Percentiles rank a stretch among this genome's conserved stretches.
Conservation (phyloP, 1,284 basidiomycete genomes). For the Naganishia sp. region DNA sequence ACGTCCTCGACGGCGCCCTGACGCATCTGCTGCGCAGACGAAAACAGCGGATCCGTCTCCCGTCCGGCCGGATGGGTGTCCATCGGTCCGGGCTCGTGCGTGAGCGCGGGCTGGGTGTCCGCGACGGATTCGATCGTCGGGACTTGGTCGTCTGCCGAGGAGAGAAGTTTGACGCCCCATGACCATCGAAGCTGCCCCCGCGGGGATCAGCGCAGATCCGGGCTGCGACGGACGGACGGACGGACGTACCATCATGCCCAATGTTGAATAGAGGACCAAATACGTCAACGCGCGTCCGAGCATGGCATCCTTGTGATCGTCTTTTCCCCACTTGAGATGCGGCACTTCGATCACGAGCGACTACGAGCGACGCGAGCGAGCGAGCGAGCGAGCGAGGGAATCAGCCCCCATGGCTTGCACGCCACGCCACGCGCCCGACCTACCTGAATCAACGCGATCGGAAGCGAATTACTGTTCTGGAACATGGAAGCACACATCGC, state of each 20-base stretch:
- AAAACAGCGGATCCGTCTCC: slow-evolving; percentile 48
- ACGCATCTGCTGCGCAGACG: slow-evolving; percentile 30
- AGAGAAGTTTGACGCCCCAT: slow-evolving; percentile 76
- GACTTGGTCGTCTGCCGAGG: slow-evolving; percentile 66
- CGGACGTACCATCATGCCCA: slow-evolving; percentile 80
- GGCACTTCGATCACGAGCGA: slow-evolving; percentile 82
- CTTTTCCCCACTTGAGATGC: slow-evolving; percentile 74
- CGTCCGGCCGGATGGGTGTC: slow-evolving; percentile 39
- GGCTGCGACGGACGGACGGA: background rate
- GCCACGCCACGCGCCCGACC: slow-evolving; percentile 3
- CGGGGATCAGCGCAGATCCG: background rate
- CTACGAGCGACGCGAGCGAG: slow-evolving; percentile 53
- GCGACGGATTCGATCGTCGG: slow-evolving; percentile 31
- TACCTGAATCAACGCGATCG: slow-evolving; percentile 71
- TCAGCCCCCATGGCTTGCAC: background rate
- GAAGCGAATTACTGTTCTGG: slow-evolving; percentile 74
- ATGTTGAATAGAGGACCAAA: slow-evolving; percentile 85
- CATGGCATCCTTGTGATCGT: slow-evolving; percentile 83
- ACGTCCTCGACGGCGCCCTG: slow-evolving; percentile 34
- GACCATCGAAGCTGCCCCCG: slow-evolving; percentile 75
- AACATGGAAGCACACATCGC: slow-evolving; percentile 70
- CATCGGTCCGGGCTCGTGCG: slow-evolving; percentile 14
- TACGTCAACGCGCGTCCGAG: slow-evolving; percentile 89
- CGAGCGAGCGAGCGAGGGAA: too few relatives aligned
- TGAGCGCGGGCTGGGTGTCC: slow-evolving; percentile 11